Percentiles rank a stretch among this genome's conserved stretches.
Conservation (phyloP, 1,284 basidiomycete species). For the Ceratobasidium theobromae region DNA sequence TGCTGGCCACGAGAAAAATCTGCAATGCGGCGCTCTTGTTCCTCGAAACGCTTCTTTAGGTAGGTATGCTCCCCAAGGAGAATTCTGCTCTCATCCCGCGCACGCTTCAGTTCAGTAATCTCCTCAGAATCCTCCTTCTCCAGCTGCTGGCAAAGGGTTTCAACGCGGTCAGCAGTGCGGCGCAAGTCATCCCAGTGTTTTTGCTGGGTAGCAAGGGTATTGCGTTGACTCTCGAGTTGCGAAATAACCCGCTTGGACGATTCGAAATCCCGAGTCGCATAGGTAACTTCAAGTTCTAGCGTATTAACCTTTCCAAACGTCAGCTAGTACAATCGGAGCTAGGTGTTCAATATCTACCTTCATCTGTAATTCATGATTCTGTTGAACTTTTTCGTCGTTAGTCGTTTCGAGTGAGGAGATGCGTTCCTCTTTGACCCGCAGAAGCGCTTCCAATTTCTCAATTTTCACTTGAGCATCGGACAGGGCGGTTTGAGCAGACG, state of each 20-base stretch:
- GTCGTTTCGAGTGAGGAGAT: slow-evolving; percentile 61
- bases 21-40: slow-evolving; percentile 61
- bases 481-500: slow-evolving; percentile 67
- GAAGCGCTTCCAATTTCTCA: slow-evolving; percentile 66
- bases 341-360: slow-evolving; percentile 52
- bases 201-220: slow-evolving; percentile 60
- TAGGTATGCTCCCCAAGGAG: slow-evolving; percentile 66
- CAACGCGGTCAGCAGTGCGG: slow-evolving; percentile 66
- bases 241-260: slow-evolving; percentile 52
- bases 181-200: slow-evolving; percentile 70
- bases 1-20: slow-evolving; percentile 62
- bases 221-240: slow-evolving; percentile 59
- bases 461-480: slow-evolving; percentile 65
- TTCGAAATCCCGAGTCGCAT: slow-evolving; percentile 63
- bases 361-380: slow-evolving; percentile 57
- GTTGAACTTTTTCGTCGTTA: slow-evolving; percentile 53
- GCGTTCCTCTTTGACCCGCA: slow-evolving; percentile 58
- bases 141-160: slow-evolving; percentile 59
- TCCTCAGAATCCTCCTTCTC: slow-evolving; percentile 69
- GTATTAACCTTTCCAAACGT: slow-evolving; percentile 54
- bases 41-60: slow-evolving; percentile 69
- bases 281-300: slow-evolving; percentile 58
- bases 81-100: slow-evolving; percentile 63
- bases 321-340: slow-evolving; percentile 6
- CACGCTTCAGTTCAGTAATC: slow-evolving; percentile 62